Conservation (phyloP, 176 grass and related monocot species). For the Tillandsia leiboldiana region DNA sequence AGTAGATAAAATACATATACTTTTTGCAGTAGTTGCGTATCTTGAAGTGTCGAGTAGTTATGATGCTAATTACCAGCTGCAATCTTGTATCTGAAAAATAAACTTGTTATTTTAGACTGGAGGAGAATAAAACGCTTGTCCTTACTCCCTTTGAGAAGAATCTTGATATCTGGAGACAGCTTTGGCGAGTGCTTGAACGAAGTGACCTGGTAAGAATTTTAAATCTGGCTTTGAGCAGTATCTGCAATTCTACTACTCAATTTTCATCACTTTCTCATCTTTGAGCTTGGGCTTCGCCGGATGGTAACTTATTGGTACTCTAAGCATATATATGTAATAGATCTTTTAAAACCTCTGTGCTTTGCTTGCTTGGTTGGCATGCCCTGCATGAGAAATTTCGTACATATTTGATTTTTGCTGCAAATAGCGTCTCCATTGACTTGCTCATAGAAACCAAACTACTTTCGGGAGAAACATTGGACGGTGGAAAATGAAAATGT, state of each 20-base stretch:
- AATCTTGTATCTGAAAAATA: neutral
- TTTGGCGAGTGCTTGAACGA: conserved; percentile 90
- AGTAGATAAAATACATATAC: neutral
- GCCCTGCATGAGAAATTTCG: neutral
- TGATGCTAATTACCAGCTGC: neutral
- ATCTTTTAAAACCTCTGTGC: neutral
- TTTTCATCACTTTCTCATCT: conserved; percentile 1
- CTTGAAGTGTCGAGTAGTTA: neutral
- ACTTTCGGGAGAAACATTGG: too few species aligned
- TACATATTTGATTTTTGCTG: neutral
- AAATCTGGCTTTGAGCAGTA: too few species aligned
- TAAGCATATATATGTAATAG: too few species aligned
- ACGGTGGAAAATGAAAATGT: too few species aligned
- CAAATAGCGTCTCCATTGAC: neutral
- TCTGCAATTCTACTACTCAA: neutral
- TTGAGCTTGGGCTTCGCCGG: neutral
- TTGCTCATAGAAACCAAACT: neutral
- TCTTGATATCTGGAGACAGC: conserved; percentile 95
- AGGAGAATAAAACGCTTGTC: conserved; percentile 86
- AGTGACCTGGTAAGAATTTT: conserved; percentile 62
- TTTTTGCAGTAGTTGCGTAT: neutral
- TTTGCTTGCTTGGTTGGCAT: neutral
- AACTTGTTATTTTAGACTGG: conserved; percentile 31
- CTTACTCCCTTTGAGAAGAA: conserved; percentile 97
- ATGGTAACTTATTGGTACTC: too few species aligned